Conservation (phyloP, 768 basidiomycete species). For the Mycena belliarum region DNA sequence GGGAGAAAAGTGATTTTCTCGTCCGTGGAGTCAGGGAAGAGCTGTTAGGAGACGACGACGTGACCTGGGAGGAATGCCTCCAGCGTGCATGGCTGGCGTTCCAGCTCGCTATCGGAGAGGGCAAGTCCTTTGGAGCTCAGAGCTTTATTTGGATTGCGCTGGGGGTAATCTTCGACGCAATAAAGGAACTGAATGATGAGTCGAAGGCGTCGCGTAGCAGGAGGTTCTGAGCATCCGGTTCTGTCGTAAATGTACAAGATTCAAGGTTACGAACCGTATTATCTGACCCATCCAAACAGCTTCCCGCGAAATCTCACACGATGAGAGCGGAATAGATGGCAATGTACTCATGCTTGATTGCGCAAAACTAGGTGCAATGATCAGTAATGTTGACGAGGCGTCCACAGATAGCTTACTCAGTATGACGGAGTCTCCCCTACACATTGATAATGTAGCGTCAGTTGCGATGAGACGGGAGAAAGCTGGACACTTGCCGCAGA, state of each 20-base stretch:
- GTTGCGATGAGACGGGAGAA: too few relatives aligned
- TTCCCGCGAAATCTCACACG: constrained; percentile 1
- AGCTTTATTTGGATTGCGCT: constrained; percentile 66
- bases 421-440: constrained; percentile 95
- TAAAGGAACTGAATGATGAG: constrained; percentile 46
- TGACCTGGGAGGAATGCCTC: constrained; percentile 40
- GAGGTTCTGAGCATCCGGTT: constrained; percentile 22
- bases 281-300: not conserved
- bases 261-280: constrained; percentile 8
- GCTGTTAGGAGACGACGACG: constrained; percentile 50
- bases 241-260: constrained; percentile 7
- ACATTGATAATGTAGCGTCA: too few relatives aligned
- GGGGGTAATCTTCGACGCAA: constrained; percentile 56
- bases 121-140: constrained; percentile 53
- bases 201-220: constrained; percentile 16
- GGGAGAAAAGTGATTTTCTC: constrained; percentile 56
- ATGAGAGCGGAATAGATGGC: constrained; percentile 2
- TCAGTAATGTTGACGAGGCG: constrained; percentile 36
- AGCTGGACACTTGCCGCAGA: constrained; percentile 64
- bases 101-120: constrained; percentile 39
- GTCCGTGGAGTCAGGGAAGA: constrained; percentile 51
- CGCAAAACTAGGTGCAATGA: constrained; percentile 61
- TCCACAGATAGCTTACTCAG: constrained; percentile 59
- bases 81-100: constrained; percentile 58
- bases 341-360: constrained; percentile 54